These are phyloP conservation scores for Gymnopilus junonius DNA, from an alignment of 768 basidiomycete genomes.

Conservation along the genomic window DNA sequence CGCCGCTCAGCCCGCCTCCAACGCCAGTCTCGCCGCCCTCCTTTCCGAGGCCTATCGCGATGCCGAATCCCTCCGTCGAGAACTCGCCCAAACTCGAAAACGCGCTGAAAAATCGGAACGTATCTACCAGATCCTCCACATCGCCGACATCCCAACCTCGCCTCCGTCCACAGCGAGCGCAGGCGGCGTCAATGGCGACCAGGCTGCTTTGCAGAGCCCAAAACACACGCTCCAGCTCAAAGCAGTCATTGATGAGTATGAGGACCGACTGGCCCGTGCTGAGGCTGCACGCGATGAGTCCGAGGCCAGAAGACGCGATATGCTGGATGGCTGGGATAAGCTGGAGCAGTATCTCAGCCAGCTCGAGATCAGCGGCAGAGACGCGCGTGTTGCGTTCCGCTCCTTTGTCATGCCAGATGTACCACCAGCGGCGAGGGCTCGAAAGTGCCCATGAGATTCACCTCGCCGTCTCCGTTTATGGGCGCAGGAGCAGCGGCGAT, in stretches of 20 bases:
- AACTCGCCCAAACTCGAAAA: slow-evolving; percentile 44
- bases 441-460: too few relatives aligned
- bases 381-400: slow-evolving; percentile 52
- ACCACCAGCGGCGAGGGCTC: too few relatives aligned
- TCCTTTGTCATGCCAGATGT: background rate
- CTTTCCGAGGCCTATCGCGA: slow-evolving; percentile 60
- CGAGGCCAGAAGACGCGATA: slow-evolving; percentile 46
- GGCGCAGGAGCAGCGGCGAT: background rate
- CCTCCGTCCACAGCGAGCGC: slow-evolving; percentile 23
- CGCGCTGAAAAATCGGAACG: slow-evolving; percentile 63
- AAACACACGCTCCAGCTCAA: slow-evolving; percentile 31
- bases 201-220: slow-evolving; percentile 15
- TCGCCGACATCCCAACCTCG: slow-evolving; percentile 18
- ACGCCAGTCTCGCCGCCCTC: slow-evolving; percentile 60
- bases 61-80: slow-evolving; percentile 51
- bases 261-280: slow-evolving; percentile 52
- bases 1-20: slow-evolving; percentile 27
- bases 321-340: slow-evolving; percentile 54
- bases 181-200: slow-evolving; percentile 18
- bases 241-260: slow-evolving; percentile 47
- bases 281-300: slow-evolving; percentile 61
- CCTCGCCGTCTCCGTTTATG: background rate
- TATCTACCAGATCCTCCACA: slow-evolving; percentile 29
- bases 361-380: slow-evolving; percentile 49
- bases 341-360: slow-evolving; percentile 50